Evolutionary conservation across 345 rosid genomes (phyloP), one percentile per base, ranked within the genome.

Genomic region (Moricandia moricandioides): DNA sequence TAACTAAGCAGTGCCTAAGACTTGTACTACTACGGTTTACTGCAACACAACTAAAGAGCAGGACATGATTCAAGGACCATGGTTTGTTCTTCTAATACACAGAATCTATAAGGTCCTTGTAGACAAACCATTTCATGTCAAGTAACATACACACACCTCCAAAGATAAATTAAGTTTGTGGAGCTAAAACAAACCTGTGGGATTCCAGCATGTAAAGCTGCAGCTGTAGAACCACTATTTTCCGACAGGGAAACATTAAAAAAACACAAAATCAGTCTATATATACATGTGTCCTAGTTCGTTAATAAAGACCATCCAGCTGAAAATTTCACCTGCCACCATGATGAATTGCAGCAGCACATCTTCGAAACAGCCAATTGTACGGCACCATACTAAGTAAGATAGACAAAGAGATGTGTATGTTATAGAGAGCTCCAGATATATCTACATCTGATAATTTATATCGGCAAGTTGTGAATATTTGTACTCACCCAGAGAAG

Each of bases 141-240:
- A 14, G 9, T 24, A 49, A 66, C 5, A 33, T 33, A 14, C 27
- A 74, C 31, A 58, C 37, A 74, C 39, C 24, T 35, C 35, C 9
- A 34, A 72, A 10, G 8, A 35, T 24, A 0, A 54, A 11, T 29
- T 12, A 73, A 55, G 8, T 12, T 43, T 18, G 24, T 39, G 65
- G 49, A 59, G 16, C 16, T 8, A 66, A 39, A 67, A 80, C 82
- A 43, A 69, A 91, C 98, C 97, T 93, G 96, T 2, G 96, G 92
- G 67, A 87, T 85, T 73, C 96, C 97, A 17, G 86, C 89, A 55
- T 82, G 76, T 37, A 93, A 86, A 34, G 97, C 98, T 16, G 98
- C 96, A 34, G 97, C 92, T 27, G 91, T 87, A 51, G 98, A 91
- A 73, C 98, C 97, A 39, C 98, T 91, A 34, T 74, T 72, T 49